Percentiles rank a stretch among this genome's conserved stretches.
phyloP scores from a whole-genome alignment of 73 alveolate species.

The Uronychia binucleata region DNA sequence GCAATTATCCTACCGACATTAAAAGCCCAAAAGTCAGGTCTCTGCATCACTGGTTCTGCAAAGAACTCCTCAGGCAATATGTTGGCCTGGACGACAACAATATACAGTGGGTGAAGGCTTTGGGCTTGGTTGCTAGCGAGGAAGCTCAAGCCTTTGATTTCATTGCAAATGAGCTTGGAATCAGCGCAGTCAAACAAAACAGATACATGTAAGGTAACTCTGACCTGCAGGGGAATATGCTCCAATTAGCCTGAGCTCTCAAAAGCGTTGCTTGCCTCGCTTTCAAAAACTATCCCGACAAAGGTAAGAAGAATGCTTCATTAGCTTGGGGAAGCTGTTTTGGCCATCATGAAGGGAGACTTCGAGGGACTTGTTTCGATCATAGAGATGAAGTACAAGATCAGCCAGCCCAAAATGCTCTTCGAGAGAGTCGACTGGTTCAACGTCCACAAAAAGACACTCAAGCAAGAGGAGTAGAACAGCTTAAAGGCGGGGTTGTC shows the following conservation, averaged over 20 bases:
- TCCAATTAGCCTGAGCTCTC: background rate
- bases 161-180: background rate
- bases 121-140: background rate
- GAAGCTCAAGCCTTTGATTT: constrained; percentile 4
- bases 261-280: background rate
- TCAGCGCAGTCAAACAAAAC: background rate
- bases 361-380: background rate
- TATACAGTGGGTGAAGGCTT: background rate
- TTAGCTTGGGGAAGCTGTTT: background rate
- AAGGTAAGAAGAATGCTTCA: background rate
- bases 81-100: constrained; percentile 4
- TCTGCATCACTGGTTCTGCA: background rate
- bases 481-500: background rate
- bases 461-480: background rate
- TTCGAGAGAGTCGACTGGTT: background rate
- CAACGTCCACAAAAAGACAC: background rate
- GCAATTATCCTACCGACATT: background rate
- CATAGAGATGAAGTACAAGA: background rate
- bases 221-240: background rate
- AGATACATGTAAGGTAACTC: background rate
- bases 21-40: background rate
- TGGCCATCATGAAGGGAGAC: background rate
- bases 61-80: background rate
- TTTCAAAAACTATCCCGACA: background rate
- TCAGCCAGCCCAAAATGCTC: background rate